Conservation (phyloP, 2,329 filamentous ascomycete genomes). For the Fusarium fracticaudum region DNA sequence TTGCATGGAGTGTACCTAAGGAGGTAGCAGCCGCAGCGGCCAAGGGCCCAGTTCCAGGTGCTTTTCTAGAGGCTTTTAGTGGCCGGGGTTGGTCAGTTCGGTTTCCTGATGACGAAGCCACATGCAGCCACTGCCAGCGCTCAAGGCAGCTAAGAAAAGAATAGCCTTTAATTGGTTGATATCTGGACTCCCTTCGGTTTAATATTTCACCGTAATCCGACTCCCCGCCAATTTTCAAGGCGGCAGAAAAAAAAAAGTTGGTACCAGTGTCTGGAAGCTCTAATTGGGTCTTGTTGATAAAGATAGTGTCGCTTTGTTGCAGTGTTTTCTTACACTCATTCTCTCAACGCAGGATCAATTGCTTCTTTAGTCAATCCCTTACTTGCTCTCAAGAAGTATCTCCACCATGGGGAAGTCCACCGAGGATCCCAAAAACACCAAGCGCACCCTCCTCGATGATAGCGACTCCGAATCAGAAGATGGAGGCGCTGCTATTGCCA, state of each 20-base stretch:
- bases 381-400: neutral
- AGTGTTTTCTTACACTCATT: constrained; percentile 1
- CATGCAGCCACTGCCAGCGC: constrained; percentile 5
- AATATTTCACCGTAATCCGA: constrained; percentile 16
- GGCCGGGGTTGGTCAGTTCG: constrained; percentile 38
- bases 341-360: neutral
- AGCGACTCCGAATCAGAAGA: constrained; percentile 60
- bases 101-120: constrained; percentile 42
- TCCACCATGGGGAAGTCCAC: constrained; percentile 31
- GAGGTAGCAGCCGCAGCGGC: constrained; percentile 16
- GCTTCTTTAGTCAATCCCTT: neutral
- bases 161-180: constrained; percentile 11
- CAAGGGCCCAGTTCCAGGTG: constrained; percentile 15
- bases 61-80: constrained; percentile 28
- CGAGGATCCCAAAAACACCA: constrained; percentile 50
- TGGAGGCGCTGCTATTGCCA: constrained; percentile 52
- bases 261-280: constrained; percentile 22
- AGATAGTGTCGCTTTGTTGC: constrained; percentile 15
- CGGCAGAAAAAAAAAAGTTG: constrained; percentile 45
- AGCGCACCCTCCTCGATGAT: constrained; percentile 65
- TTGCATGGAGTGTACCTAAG: neutral
- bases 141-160: neutral
- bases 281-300: constrained; percentile 23
- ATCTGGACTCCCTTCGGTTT: neutral
- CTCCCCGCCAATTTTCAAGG: constrained; percentile 48